Evolutionary conservation across 176 grass and related monocot species (phyloP).

Genomic region (Phoenix roebelenii): DNA sequence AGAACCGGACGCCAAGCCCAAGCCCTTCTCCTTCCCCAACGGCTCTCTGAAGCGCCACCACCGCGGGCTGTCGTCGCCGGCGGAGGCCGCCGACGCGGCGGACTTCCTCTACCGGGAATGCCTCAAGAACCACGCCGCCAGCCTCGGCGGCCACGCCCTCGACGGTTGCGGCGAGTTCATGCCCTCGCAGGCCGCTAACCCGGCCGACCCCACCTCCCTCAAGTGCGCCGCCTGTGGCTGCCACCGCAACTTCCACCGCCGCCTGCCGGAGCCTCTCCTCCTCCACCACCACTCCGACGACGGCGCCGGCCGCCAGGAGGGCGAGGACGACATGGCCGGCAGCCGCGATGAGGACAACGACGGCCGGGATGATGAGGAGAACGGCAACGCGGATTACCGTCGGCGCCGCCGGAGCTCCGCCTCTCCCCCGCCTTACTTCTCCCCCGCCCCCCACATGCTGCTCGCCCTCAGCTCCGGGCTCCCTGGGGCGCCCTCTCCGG

Average conservation of each 20-base stretch:
- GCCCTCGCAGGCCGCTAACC: conserved; percentile 39
- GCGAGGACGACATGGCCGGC: conserved; percentile 41
- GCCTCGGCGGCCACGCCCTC: conserved; percentile 68
- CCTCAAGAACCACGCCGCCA: conserved; percentile 95
- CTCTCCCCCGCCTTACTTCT: conserved; percentile 24
- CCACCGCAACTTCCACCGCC: conserved; percentile 98
- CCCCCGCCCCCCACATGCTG: conserved; percentile 71
- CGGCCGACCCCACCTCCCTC: conserved; percentile 48
- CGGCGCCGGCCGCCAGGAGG: conserved; percentile 14
- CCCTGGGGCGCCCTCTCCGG: conserved; percentile 6
- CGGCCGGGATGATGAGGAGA: conserved; percentile 26
- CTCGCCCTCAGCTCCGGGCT: conserved; percentile 62
- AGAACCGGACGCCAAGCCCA: conserved; percentile 21
- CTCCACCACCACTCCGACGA: conserved; percentile 9
- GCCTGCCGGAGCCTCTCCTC: conserved; percentile 18
- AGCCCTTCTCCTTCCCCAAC: conserved; percentile 58
- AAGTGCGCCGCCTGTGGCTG: conserved; percentile 86
- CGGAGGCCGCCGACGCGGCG: background rate
- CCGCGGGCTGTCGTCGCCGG: conserved; percentile 4
- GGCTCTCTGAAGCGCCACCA: conserved; percentile 54
- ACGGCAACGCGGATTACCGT: conserved; percentile 16
- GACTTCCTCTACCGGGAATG: conserved; percentile 71
- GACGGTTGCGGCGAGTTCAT: conserved; percentile 95
- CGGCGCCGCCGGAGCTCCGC: conserved; percentile 25
- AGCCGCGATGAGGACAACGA: conserved; percentile 48